Percentiles rank a stretch among this genome's conserved stretches.
These are phyloP conservation scores for Boletellus emodensis DNA, from an alignment of 768 basidiomycete species.

Conservation along the genomic window DNA sequence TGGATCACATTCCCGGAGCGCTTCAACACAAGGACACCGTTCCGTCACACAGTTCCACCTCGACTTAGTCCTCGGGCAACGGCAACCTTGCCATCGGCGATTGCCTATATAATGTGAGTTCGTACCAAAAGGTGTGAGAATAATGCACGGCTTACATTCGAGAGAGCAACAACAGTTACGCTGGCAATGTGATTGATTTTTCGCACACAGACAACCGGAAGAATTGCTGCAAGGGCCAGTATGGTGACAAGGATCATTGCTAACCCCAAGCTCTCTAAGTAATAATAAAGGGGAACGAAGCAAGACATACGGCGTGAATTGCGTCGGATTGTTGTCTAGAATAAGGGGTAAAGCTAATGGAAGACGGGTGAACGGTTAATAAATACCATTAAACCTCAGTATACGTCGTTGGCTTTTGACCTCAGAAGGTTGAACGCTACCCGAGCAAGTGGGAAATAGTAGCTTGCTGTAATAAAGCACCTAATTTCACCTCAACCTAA, in stretches of 20 bases:
- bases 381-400: slow-evolving; percentile 21
- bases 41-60: slow-evolving; percentile 34
- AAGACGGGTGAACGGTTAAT: neutral
- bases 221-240: slow-evolving; percentile 47
- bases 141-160: slow-evolving; percentile 39
- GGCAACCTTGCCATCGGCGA: slow-evolving; percentile 56
- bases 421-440: neutral
- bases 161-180: slow-evolving; percentile 49
- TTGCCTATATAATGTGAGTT: slow-evolving; percentile 36
- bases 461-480: slow-evolving; percentile 20
- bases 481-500: slow-evolving; percentile 13
- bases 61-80: slow-evolving; percentile 34
- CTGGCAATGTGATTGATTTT: slow-evolving; percentile 50
- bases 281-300: neutral
- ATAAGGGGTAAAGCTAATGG: slow-evolving; percentile 5
- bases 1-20: slow-evolving; percentile 64
- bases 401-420: slow-evolving; percentile 7
- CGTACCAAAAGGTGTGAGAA: neutral
- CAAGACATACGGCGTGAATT: slow-evolving; percentile 26
- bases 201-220: slow-evolving; percentile 46
- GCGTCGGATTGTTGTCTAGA: slow-evolving; percentile 15
- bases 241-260: slow-evolving; percentile 53
- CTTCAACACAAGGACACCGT: slow-evolving; percentile 50
- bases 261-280: slow-evolving; percentile 16
- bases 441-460: slow-evolving; percentile 3